Conservation (phyloP, 108 stramenopile genomes). For the Skeletonema grethae region DNA sequence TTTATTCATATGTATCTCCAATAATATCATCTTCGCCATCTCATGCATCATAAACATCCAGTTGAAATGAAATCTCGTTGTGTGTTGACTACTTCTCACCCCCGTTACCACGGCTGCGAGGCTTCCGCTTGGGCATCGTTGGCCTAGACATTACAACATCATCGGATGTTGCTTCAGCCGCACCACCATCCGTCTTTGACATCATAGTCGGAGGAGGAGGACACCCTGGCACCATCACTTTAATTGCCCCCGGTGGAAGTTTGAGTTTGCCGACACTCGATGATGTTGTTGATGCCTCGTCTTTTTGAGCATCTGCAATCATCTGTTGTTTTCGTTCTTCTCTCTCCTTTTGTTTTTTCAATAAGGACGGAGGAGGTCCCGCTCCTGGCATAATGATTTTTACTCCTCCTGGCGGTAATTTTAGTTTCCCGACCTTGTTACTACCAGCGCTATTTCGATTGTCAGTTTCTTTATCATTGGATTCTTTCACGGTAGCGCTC, state of each 20-base stretch:
- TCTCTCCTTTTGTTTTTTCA: constrained; percentile 29
- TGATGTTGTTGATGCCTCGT: constrained; percentile 6
- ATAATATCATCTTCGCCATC: no score
- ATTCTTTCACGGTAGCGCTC: constrained; percentile 15
- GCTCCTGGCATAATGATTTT: constrained; percentile 34
- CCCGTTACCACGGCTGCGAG: not conserved
- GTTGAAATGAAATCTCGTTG: not conserved
- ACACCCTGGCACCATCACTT: not conserved
- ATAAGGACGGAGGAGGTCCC: constrained; percentile 33
- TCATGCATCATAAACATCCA: not conserved
- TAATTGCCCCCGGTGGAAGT: constrained; percentile 10
- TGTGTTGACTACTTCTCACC: not conserved
- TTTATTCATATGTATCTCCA: no score
- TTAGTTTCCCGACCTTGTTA: constrained; percentile 22
- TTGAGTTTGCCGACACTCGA: constrained; percentile 1
- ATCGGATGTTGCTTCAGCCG: not conserved
- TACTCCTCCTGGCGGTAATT: constrained; percentile 26
- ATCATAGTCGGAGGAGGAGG: not conserved
- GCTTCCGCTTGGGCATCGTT: constrained; percentile 17
- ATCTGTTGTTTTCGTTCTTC: constrained; percentile 22
- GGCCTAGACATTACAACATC: constrained; percentile 25
- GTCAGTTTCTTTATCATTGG: not conserved
- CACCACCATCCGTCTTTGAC: not conserved
- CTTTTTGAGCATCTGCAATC: constrained; percentile 11
- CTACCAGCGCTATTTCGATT: not conserved